These are phyloP conservation scores for Irpex rosettiformis DNA, from an alignment of 1,284 basidiomycete genomes.

Conservation along the genomic window DNA sequence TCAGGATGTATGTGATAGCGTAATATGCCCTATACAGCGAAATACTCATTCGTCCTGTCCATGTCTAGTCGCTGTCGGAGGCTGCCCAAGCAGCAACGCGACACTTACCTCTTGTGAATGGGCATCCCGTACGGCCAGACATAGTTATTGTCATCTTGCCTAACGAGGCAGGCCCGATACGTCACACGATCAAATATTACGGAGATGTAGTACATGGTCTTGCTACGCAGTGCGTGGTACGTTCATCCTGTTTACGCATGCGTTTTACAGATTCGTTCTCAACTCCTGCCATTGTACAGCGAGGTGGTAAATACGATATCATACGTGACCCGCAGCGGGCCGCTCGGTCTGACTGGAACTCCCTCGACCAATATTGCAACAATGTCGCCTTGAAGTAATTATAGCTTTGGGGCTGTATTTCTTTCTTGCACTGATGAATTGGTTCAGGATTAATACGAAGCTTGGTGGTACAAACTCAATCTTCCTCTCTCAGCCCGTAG, in stretches of 20 bases:
- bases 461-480: constrained; percentile 40
- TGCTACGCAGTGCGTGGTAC: constrained; percentile 30
- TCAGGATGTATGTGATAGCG: background rate
- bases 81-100: background rate
- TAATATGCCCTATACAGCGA: background rate
- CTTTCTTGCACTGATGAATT: background rate
- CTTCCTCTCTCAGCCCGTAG: constrained; percentile 18
- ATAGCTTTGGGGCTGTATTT: background rate
- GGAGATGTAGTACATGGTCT: constrained; percentile 33
- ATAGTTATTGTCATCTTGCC: constrained; percentile 27
- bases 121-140: constrained; percentile 3
- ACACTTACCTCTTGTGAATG: background rate
- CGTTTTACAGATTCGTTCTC: too few species aligned
- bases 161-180: constrained; percentile 29
- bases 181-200: constrained; percentile 39
- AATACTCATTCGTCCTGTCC: background rate
- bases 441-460: constrained; percentile 42
- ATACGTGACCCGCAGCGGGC: too few species aligned
- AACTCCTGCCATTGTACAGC: too few species aligned
- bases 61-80: background rate
- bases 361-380: constrained; percentile 43
- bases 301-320: constrained; percentile 28
- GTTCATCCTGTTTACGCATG: constrained; percentile 6
- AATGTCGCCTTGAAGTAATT: constrained; percentile 47
- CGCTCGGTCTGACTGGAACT: too few species aligned